Conservation (phyloP, 495 filamentous ascomycete species). For the Evernia prunastri region DNA sequence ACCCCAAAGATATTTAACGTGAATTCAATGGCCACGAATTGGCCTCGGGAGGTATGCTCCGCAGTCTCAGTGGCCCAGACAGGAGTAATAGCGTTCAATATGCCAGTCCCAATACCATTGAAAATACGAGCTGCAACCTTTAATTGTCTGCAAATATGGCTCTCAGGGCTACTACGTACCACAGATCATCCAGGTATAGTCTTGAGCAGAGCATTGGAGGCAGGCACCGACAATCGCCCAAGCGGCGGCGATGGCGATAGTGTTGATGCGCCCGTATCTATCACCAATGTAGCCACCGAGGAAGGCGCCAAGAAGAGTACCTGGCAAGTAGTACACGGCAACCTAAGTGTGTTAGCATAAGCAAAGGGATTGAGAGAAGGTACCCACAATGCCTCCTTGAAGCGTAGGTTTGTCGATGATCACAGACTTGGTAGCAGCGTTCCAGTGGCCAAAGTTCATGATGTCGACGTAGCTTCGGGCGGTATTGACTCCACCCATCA, state of each 20-base stretch:
- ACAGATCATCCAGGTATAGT: constrained; percentile 64
- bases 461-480: constrained; percentile 44
- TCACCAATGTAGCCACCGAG: constrained; percentile 57
- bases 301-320: constrained; percentile 53
- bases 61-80: constrained; percentile 63
- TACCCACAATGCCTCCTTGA: constrained; percentile 58
- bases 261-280: constrained; percentile 52
- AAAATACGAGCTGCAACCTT: constrained; percentile 43
- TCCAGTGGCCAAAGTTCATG: constrained; percentile 58
- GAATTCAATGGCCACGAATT: constrained; percentile 66
- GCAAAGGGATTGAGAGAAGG: background rate
- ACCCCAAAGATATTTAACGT: constrained; percentile 62
- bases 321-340: constrained; percentile 57
- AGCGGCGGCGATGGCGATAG: constrained; percentile 47
- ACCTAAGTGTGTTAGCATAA: constrained; percentile 11
- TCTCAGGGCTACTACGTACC: constrained; percentile 29
- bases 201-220: constrained; percentile 55
- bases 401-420: constrained; percentile 54
- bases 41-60: constrained; percentile 59
- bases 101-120: constrained; percentile 64
- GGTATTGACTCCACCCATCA: constrained; percentile 47
- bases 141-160: background rate
- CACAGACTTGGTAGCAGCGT: constrained; percentile 36
- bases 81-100: constrained; percentile 60
- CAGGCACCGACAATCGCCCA: constrained; percentile 54